phyloP scores from a whole-genome alignment of 352 stramenopile species.

The Pythium folliculosum region DNA sequence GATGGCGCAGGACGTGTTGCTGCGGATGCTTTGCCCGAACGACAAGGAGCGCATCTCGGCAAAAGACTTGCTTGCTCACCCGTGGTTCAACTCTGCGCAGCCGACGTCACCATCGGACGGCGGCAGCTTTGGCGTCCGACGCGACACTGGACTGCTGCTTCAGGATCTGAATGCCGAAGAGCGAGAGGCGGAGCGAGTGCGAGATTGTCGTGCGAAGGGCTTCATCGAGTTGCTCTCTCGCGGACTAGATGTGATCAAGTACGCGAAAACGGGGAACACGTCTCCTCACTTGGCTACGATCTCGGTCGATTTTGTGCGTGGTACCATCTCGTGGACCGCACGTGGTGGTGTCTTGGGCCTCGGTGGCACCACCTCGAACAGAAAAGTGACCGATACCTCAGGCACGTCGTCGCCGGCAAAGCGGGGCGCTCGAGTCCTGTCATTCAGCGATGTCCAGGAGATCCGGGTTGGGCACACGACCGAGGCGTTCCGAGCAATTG shows the following conservation, averaged over 20 bases:
- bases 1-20: constrained; percentile 59
- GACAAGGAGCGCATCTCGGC: constrained; percentile 64
- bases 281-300: constrained; percentile 47
- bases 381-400: constrained; percentile 23
- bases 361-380: constrained; percentile 2
- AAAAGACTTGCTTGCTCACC: constrained; percentile 56
- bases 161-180: constrained; percentile 7
- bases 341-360: constrained; percentile 27
- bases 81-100: constrained; percentile 49
- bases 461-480: constrained; percentile 57
- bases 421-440: constrained; percentile 31
- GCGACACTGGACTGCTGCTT: constrained; percentile 6
- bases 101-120: neutral
- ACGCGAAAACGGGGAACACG: constrained; percentile 44
- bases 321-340: constrained; percentile 55
- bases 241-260: constrained; percentile 69
- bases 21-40: constrained; percentile 54
- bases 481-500: constrained; percentile 40
- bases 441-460: constrained; percentile 51
- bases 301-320: constrained; percentile 50
- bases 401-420: constrained; percentile 8
- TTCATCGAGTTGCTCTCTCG: constrained; percentile 66
- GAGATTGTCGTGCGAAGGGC: constrained; percentile 59
- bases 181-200: constrained; percentile 37
- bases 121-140: neutral